Percentiles rank a stretch among this genome's conserved stretches.
These are phyloP conservation scores for Neofusicoccum cordaticola DNA, from an alignment of 2,329 filamentous ascomycete species.

Conservation along the genomic window DNA sequence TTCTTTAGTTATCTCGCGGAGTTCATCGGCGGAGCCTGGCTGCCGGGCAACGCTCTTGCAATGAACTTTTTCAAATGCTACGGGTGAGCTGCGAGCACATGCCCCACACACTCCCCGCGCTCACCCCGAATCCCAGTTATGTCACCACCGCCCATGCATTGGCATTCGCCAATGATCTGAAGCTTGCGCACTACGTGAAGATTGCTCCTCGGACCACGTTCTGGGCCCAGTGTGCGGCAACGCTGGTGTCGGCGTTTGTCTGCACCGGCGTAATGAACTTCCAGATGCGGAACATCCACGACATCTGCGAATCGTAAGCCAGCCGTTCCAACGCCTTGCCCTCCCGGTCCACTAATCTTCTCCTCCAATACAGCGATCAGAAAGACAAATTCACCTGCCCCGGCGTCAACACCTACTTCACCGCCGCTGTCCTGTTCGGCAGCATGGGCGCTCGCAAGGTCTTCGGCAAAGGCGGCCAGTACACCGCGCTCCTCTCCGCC, in stretches of 20 bases:
- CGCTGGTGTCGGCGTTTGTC: slow-evolving; percentile 64
- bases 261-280: slow-evolving; percentile 64
- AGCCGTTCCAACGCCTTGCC: not conserved
- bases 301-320: slow-evolving; percentile 55
- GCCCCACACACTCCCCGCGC: not conserved
- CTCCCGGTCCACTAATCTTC: not conserved
- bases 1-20: slow-evolving; percentile 50
- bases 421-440: slow-evolving; percentile 60
- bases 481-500: slow-evolving; percentile 59
- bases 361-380: not conserved
- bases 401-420: slow-evolving; percentile 62
- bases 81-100: slow-evolving; percentile 19
- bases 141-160: slow-evolving; percentile 20
- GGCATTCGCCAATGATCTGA: slow-evolving; percentile 23
- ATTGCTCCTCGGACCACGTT: slow-evolving; percentile 68
- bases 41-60: slow-evolving; percentile 18
- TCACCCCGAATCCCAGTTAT: not conserved
- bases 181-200: slow-evolving; percentile 52
- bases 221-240: slow-evolving; percentile 63
- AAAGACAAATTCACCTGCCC: slow-evolving; percentile 54
- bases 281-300: slow-evolving; percentile 55
- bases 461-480: slow-evolving; percentile 64
- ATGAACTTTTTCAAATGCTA: slow-evolving; percentile 20
- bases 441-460: slow-evolving; percentile 69
- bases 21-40: slow-evolving; percentile 26